Evolutionary conservation across 805 yeast genomes (phyloP).

Genomic region (Komagataella mondaviorum): DNA sequence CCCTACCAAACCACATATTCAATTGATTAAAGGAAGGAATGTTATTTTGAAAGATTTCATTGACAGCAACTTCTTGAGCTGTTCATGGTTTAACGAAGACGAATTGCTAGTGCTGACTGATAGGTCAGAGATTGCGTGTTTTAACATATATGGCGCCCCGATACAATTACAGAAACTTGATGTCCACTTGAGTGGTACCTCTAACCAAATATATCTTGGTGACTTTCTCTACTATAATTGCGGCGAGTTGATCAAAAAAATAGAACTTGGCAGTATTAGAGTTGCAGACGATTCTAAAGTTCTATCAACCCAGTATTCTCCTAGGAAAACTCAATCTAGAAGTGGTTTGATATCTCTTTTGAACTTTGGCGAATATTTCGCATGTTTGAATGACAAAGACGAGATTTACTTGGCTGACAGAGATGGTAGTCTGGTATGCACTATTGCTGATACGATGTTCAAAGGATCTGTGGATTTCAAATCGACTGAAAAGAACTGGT

Average conservation of each 20-base stretch:
- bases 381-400: neutral
- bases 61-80: conserved; percentile 34
- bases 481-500: neutral
- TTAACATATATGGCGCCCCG: conserved; percentile 13
- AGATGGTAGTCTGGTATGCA: neutral
- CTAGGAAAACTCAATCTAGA: neutral
- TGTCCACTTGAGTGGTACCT: conserved; percentile 6
- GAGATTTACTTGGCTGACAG: neutral
- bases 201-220: conserved; percentile 12
- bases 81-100: conserved; percentile 18
- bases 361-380: neutral
- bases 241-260: conserved; percentile 6
- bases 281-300: neutral
- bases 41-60: conserved; percentile 37
- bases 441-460: neutral
- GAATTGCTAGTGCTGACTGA: conserved; percentile 23
- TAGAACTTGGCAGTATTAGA: neutral
- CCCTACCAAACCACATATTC: neutral
- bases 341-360: neutral
- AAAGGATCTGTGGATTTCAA: neutral
- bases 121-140: conserved; percentile 18
- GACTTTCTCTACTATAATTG: conserved; percentile 7
- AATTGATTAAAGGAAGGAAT: conserved; percentile 41
- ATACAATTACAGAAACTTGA: conserved; percentile 8
- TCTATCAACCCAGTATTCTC: neutral